Base-by-base conservation (phyloP, 2,329 filamentous ascomycete species). In the Gliomastix tumulicola region DNA sequence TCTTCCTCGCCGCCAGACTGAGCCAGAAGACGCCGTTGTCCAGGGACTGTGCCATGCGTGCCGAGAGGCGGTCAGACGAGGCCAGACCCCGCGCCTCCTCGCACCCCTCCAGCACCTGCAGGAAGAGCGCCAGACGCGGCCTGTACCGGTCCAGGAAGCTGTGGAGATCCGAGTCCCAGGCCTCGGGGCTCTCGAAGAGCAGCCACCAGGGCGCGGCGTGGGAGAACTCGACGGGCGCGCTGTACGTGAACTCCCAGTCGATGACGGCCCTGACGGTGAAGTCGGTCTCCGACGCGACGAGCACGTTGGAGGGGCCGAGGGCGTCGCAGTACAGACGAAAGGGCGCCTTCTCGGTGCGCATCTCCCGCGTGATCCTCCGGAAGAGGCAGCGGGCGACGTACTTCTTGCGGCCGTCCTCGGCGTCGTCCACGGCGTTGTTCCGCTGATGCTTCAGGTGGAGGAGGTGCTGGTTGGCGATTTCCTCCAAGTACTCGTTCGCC, bases 321-420 rank as follows among this genome's bases (percentile, higher is more conserved):
- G 61, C 55, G 21, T 51, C 44, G 15, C 44, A 50, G 35, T 44
- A 51, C 1, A 51, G 21, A 18, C 43, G 37, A 27, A 49, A 46
- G 6, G 22, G 27, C 31, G 39, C 44, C 15, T 38, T 13, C 15
- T 40, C 35, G 19, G 11, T 23, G 12, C 7, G 36, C 28, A 17
- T 19, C 22, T 30, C 36, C 21, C 10, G 17, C 12, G 17, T 33
- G 18, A 10, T 37, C 30, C 44, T 56, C 6, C 57, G 60, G 40
- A 68, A 67, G 1, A 68, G 42, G 18, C 61, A 55, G 4, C 62
- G 61, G 5, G 61, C 56, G 4, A 66, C 53, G 35, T 65, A 66
- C 39, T 69, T 68, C 19, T 58, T 60, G 5, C 59, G 51, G 33
- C 55, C 61, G 38, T 69, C 64, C 12, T 62, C 57, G 18, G 54